Conservation (phyloP, 495 filamentous ascomycete species). For the Aspergillus leporis region DNA sequence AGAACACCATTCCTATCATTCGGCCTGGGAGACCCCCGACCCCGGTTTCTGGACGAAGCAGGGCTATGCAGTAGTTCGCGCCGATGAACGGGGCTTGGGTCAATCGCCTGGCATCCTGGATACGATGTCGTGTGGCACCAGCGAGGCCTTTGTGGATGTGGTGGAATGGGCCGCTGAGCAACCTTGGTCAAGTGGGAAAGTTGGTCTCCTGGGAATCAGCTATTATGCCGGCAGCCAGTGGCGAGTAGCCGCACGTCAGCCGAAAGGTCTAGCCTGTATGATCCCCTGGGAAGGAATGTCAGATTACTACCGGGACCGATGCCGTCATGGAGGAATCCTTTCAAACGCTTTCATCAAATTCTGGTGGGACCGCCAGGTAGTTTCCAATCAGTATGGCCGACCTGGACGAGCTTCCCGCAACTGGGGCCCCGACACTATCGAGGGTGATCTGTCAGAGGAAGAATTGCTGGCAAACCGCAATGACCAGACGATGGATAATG, state of each 20-base stretch:
- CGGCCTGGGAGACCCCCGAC: slow-evolving; percentile 66
- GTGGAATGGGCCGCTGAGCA: slow-evolving; percentile 65
- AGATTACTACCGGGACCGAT: slow-evolving; percentile 64
- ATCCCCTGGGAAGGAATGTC: slow-evolving; percentile 72
- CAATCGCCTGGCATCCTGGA: slow-evolving; percentile 60
- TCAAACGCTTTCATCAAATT: slow-evolving; percentile 62
- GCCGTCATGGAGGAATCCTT: slow-evolving; percentile 64
- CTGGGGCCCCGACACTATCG: slow-evolving; percentile 57
- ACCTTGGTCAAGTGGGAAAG: slow-evolving; percentile 60
- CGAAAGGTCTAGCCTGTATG: slow-evolving; percentile 59
- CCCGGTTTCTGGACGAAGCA: slow-evolving; percentile 62
- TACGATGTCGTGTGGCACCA: slow-evolving; percentile 59
- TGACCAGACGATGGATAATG: slow-evolving; percentile 63
- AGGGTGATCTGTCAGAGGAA: slow-evolving; percentile 59
- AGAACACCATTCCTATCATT: slow-evolving; percentile 51
- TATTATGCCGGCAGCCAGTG: slow-evolving; percentile 67
- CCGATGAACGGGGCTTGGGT: slow-evolving; percentile 59
- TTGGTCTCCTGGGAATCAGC: slow-evolving; percentile 61
- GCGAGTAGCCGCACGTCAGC: slow-evolving; percentile 60
- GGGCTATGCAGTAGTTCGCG: slow-evolving; percentile 61
- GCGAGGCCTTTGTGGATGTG: slow-evolving; percentile 61
- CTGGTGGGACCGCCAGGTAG: slow-evolving; percentile 67
- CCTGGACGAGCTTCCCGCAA: slow-evolving; percentile 33
- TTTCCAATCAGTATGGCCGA: slow-evolving; percentile 62
- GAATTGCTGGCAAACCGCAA: slow-evolving; percentile 59